phyloP scores from a whole-genome alignment of 495 filamentous ascomycete species.

The Xeromyces bisporus region DNA sequence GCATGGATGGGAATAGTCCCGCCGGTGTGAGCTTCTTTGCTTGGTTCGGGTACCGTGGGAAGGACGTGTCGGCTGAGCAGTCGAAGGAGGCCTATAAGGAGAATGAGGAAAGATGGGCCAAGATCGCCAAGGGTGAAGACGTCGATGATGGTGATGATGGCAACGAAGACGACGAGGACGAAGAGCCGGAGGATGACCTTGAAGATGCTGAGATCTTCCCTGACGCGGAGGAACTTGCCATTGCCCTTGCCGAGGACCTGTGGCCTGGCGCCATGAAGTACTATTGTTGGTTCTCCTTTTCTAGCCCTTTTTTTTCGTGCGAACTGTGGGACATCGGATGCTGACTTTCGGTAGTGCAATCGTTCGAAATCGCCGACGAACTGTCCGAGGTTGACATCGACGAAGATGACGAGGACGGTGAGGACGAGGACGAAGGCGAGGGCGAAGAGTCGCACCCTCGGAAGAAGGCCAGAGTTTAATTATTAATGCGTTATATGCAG shows the following conservation, averaged over 20 bases:
- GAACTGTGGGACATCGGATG: slow-evolving; percentile 1
- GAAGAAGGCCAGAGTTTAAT: slow-evolving; percentile 29
- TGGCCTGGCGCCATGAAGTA: slow-evolving; percentile 79
- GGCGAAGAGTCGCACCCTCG: slow-evolving; percentile 17
- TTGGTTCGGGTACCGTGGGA: slow-evolving; percentile 64
- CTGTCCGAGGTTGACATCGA: slow-evolving; percentile 18
- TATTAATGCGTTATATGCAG: not conserved
- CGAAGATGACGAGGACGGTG: slow-evolving; percentile 10
- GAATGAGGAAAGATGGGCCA: slow-evolving; percentile 40
- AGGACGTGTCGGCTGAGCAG: slow-evolving; percentile 51
- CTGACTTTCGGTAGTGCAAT: slow-evolving; percentile 15
- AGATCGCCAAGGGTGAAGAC: slow-evolving; percentile 36
- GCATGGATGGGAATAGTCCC: slow-evolving; percentile 38
- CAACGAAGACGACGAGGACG: slow-evolving; percentile 29
- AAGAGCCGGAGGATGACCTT: slow-evolving; percentile 35
- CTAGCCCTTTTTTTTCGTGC: not conserved
- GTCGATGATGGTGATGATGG: slow-evolving; percentile 26
- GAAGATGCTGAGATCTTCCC: slow-evolving; percentile 62
- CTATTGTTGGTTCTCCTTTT: slow-evolving; percentile 48
- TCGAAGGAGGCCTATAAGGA: slow-evolving; percentile 38
- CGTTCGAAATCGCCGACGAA: slow-evolving; percentile 14
- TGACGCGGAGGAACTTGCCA: slow-evolving; percentile 60
- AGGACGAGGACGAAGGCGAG: slow-evolving; percentile 14
- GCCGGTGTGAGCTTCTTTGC: slow-evolving; percentile 64
- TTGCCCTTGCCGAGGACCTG: slow-evolving; percentile 67